These are phyloP conservation scores for Emergomyces orientalis DNA, from an alignment of 2,329 filamentous ascomycete genomes.

Conservation along the genomic window DNA sequence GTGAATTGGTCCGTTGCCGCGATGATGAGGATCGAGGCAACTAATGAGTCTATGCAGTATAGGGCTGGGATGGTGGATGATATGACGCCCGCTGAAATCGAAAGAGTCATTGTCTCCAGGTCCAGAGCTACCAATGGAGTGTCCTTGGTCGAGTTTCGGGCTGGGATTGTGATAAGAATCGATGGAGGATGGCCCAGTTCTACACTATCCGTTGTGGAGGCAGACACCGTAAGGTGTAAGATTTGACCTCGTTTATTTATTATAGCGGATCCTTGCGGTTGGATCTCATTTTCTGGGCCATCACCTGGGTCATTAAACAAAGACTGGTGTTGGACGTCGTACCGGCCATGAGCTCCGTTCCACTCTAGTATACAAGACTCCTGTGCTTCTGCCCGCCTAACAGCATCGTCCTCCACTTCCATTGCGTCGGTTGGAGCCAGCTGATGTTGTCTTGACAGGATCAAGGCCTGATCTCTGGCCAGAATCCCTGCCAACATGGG, in stretches of 20 bases:
- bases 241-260: slow-evolving; percentile 26
- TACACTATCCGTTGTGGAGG: slow-evolving; percentile 21
- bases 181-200: slow-evolving; percentile 25
- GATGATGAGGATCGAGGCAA: slow-evolving; percentile 38
- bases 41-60: slow-evolving; percentile 40
- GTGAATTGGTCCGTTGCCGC: slow-evolving; percentile 36
- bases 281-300: slow-evolving; percentile 26
- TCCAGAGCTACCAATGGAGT: slow-evolving; percentile 37
- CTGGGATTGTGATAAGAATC: slow-evolving; percentile 32
- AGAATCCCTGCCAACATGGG: slow-evolving; percentile 43
- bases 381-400: slow-evolving; percentile 36
- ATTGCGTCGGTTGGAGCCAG: slow-evolving; percentile 34
- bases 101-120: slow-evolving; percentile 33
- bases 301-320: slow-evolving; percentile 21
- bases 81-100: slow-evolving; percentile 34
- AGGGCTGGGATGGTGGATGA: slow-evolving; percentile 36
- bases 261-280: slow-evolving; percentile 27
- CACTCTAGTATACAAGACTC: slow-evolving; percentile 40
- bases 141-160: slow-evolving; percentile 27
- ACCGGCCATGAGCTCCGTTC: slow-evolving; percentile 32
- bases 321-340: slow-evolving; percentile 40
- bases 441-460: slow-evolving; percentile 32
- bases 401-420: slow-evolving; percentile 36
- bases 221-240: slow-evolving; percentile 36
- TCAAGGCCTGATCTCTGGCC: slow-evolving; percentile 39